Evolutionary conservation across 176 grass and related monocot genomes (phyloP).

Genomic region (Triticum urartu): DNA sequence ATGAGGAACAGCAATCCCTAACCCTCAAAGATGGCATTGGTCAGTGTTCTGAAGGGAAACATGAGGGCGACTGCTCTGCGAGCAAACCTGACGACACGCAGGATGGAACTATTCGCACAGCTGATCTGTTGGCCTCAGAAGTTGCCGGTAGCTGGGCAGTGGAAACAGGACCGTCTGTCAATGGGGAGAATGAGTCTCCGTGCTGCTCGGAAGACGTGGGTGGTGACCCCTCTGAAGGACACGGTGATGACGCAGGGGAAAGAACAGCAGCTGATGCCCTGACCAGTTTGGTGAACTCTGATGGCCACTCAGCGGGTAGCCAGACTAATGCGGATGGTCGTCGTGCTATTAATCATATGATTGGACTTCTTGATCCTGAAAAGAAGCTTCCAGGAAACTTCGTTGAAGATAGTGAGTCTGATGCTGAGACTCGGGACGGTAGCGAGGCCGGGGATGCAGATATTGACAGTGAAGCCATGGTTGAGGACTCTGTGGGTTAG

Average conservation of each 20-base stretch:
- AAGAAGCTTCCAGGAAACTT: conserved; percentile 40
- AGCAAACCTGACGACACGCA: conserved; percentile 53
- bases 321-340: conserved; percentile 53
- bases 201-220: conserved; percentile 43
- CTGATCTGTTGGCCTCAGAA: conserved; percentile 92
- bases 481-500: conserved; percentile 69
- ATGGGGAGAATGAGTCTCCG: conserved; percentile 69
- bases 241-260: conserved; percentile 17
- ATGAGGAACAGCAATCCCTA: conserved; percentile 11
- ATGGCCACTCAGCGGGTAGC: conserved; percentile 59
- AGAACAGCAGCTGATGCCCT: conserved; percentile 40
- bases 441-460: conserved; percentile 32
- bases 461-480: conserved; percentile 35
- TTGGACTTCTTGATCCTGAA: conserved; percentile 64
- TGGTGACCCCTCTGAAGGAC: conserved; percentile 29
- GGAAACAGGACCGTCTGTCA: conserved; percentile 59
- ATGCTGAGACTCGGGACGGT: conserved; percentile 68
- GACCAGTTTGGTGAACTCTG: conserved; percentile 45
- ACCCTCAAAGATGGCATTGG: conserved; percentile 12
- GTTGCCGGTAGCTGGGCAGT: conserved; percentile 90
- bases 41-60: conserved; percentile 40
- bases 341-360: conserved; percentile 61
- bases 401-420: conserved; percentile 49
- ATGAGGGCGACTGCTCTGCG: conserved; percentile 40
- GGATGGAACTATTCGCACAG: conserved; percentile 52